phyloP scores from a whole-genome alignment of 768 basidiomycete genomes.

The Leucocoprinus birnbaumii region DNA sequence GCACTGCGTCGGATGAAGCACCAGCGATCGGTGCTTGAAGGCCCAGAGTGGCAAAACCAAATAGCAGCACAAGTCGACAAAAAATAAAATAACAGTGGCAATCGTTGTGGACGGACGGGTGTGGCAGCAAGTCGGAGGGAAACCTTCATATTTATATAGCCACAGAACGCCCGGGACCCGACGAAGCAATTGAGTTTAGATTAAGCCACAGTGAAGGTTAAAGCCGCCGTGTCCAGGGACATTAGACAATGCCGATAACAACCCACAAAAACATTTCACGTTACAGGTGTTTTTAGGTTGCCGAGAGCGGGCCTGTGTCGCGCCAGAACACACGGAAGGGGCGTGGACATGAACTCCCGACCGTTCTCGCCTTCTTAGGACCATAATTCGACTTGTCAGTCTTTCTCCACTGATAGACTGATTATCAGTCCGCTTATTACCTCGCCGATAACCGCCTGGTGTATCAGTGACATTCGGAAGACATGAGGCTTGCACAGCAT shows the following conservation, averaged over 20 bases:
- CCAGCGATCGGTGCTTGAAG: not conserved
- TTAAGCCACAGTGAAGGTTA: too few relatives aligned
- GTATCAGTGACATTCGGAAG: not conserved
- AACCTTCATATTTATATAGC: slow-evolving; percentile 3
- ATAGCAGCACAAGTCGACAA: too few relatives aligned
- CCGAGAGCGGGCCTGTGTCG: not conserved
- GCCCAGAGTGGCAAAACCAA: not conserved
- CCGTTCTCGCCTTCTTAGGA: not conserved
- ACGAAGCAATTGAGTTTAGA: not conserved
- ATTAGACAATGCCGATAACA: not conserved
- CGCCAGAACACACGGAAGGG: not conserved
- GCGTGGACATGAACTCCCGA: not conserved
- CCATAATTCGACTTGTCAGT: not conserved
- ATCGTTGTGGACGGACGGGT: not conserved
- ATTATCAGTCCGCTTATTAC: not conserved
- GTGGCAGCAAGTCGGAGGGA: not conserved
- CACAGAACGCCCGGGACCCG: not conserved
- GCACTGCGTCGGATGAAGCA: not conserved
- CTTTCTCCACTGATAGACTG: not conserved
- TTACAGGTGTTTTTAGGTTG: not conserved
- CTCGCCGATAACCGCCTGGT: not conserved
- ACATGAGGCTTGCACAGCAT: not conserved
- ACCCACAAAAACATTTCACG: not conserved
- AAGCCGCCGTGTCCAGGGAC: too few relatives aligned
- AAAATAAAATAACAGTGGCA: not conserved